Evolutionary conservation across 2,329 filamentous ascomycete genomes (phyloP).

Genomic region (Colletotrichum sojae): DNA sequence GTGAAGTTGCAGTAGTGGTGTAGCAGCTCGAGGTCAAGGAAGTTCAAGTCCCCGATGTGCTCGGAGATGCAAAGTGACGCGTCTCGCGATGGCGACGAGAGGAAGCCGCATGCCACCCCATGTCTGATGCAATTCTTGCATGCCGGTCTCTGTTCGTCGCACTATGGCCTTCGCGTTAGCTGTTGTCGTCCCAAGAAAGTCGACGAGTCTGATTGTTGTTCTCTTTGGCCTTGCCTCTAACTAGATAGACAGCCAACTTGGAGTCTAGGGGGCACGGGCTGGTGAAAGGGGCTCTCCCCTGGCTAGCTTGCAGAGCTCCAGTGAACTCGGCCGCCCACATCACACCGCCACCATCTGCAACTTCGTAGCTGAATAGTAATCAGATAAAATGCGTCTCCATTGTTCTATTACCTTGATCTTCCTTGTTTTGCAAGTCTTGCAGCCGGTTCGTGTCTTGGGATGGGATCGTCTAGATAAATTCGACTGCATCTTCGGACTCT

Average conservation of each 20-base stretch:
- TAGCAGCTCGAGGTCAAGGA: constrained; percentile 65
- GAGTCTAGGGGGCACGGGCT: constrained; percentile 2
- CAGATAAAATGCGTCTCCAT: no score
- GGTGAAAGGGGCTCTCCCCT: background rate
- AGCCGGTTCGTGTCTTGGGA: constrained; percentile 55
- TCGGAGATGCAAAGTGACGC: constrained; percentile 30
- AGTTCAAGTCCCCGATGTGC: constrained; percentile 47
- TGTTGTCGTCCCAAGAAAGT: background rate
- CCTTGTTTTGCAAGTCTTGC: constrained; percentile 54
- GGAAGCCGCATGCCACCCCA: constrained; percentile 55
- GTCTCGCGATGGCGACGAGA: constrained; percentile 34
- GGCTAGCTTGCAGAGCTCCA: constrained; percentile 7
- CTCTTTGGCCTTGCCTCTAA: background rate
- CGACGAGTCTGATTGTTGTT: constrained; percentile 9
- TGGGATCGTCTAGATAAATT: constrained; percentile 39
- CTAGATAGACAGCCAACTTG: background rate
- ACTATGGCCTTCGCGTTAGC: constrained; percentile 46
- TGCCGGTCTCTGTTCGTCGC: constrained; percentile 55
- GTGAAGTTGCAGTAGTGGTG: constrained; percentile 67
- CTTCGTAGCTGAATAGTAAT: background rate
- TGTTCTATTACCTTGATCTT: constrained; percentile 55
- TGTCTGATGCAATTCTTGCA: constrained; percentile 58
- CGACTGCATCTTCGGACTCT: constrained; percentile 36
- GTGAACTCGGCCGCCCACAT: background rate
- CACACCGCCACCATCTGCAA: background rate